Evolutionary conservation across 2,329 filamentous ascomycete species (phyloP), one percentile per base, ranked within the genome.

Genomic region (Monilinia polystroma): DNA sequence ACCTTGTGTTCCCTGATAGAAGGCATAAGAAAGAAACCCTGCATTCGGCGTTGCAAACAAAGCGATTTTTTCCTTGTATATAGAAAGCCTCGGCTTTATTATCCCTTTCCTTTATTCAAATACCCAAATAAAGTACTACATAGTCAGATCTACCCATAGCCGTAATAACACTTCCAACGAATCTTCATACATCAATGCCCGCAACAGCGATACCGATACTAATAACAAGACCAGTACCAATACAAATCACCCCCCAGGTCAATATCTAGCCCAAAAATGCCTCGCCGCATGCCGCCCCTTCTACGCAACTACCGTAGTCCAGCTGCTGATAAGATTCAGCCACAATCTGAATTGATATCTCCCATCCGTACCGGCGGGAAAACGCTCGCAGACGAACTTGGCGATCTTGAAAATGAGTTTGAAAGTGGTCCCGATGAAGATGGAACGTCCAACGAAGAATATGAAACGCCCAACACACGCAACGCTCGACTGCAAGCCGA

Each of bases 301-400:
- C 16, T 47, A 47, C 32, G 32, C 32, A 47, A n/a, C 5, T 47
- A 47, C 45, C 45, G 45, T n/a, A 20, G 54, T 8, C 54, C 35
- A n/a, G 16, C 4, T 2, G 14, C 35, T 1, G 54, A 41, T 11
- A 5, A 1, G 12, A 12, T 35, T 12, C 0, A 16, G 20, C 12
- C 20, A 4, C 11, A 41, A 55, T 1, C 2, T 10, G 20, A 12
- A 8, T 7, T 23, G 20, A n/a, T 0, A 32, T 26, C 54, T 10
- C n/a, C 35, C 20, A 26, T 18, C 14, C 5, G 5, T 16, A 32
- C 54, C 1, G 18, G 3, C 18, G 18, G 26, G 2, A 5, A 20
- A 59, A 32, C 41, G 1, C 56, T 59, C 41, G 56, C 56, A 10
- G 56, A 59, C 1, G 56, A 59, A 6, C 56, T 59, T 14, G 23